Percentiles rank a stretch among this genome's conserved stretches.
Conservation (phyloP, 805 yeast genomes). For the Metschnikowia kofuensis region DNA sequence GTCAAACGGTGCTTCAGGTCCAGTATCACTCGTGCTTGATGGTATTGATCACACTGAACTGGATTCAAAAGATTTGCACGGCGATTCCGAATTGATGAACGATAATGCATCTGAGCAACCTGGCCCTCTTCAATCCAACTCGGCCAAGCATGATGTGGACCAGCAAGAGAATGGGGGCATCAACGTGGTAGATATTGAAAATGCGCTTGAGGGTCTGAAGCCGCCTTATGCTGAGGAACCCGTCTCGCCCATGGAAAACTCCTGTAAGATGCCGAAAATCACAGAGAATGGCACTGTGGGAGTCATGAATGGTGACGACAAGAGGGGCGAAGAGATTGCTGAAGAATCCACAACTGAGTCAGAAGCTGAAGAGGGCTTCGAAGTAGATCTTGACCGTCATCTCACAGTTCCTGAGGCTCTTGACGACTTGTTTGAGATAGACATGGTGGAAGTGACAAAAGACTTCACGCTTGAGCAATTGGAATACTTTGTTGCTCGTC, state of each 20-base stretch:
- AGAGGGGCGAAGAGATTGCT: not conserved
- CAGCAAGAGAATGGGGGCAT: no score
- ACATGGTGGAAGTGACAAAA: constrained; percentile 30
- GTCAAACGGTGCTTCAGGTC: not conserved
- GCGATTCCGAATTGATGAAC: not conserved
- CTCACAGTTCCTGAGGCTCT: constrained; percentile 26
- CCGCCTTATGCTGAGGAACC: no score
- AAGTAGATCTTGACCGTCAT: constrained; percentile 56
- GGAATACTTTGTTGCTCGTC: constrained; percentile 51
- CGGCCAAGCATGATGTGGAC: no score
- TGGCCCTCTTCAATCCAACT: no score
- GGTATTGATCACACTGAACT: not conserved
- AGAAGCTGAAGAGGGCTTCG: constrained; percentile 32
- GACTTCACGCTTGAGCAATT: constrained; percentile 35
- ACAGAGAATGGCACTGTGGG: not conserved
- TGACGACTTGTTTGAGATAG: constrained; percentile 23
- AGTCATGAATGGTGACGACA: not conserved
- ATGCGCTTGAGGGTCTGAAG: no score
- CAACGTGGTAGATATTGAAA: no score
- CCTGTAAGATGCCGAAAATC: not conserved
- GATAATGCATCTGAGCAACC: not conserved
- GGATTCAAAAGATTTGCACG: not conserved
- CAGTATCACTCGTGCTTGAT: not conserved
- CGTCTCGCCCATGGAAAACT: no score
- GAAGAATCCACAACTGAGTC: constrained; percentile 23